Evolutionary conservation across 1,139 yeast species (phyloP), one percentile per base, ranked within the genome.

Genomic region (Yamadazyma conglobata): DNA sequence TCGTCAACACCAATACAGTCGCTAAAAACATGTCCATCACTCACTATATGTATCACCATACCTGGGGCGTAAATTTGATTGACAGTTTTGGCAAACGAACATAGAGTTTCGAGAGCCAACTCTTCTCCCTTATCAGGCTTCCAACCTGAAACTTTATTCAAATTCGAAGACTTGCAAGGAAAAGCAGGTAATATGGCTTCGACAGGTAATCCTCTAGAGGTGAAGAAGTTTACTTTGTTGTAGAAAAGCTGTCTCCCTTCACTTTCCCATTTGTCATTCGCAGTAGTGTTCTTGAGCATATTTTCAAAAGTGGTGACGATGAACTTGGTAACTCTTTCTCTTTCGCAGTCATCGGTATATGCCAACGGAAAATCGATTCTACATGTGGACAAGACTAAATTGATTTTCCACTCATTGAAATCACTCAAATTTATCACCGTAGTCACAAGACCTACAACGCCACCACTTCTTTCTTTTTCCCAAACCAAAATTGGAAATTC

Each of bases 21-120:
- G 39, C 79, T 72, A 52, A 77, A 77, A 8, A 77, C 83, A 47
- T 77, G 83, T 0, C 83, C 82, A 43, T 77, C 83, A 48, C 79
- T 71, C 15, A 77, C 79, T 47, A 77, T 73, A 65, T 70, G 70
- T 25, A 75, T 50, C 31, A 67, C 62, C 48, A 75, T 55, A 2
- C 82, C 82, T 0, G 81, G 80, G 1, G 71, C 61, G 50, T 77
- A 76, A 19, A 75, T 42, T 14, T 50, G 39, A 31, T 56, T 47
- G 5, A 74, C 66, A 2, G 39, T 35, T 22, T 36, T 37, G 3
- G 64, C 54, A 46, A 64, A 65, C 2, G 46, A 37, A 26, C 64
- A 55, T 26, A 65, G 47, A 22, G 58, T 48, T n/a, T 32, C 35
- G 24, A 65, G 41, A 1, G 70, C 70, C 42, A 65, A 46, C 32